phyloP scores from a whole-genome alignment of 495 filamentous ascomycete genomes.

The Collariella sp. region DNA sequence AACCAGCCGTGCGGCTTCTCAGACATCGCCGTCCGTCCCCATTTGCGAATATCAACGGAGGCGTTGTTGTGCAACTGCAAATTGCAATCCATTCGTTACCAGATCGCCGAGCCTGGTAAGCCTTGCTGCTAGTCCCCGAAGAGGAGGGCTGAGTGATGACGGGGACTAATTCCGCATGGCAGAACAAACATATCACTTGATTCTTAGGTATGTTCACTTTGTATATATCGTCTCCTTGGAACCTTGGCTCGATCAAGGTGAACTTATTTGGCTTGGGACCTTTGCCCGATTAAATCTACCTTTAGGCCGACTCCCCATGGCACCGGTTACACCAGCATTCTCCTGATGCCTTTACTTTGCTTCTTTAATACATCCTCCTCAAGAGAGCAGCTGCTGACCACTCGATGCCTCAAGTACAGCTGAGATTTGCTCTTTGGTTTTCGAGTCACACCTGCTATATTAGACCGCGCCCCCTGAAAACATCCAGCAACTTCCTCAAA shows the following conservation, averaged over 20 bases:
- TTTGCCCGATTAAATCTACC: not conserved
- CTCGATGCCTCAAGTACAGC: not conserved
- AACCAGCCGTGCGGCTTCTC: conserved; percentile 18
- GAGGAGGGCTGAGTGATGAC: not conserved
- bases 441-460: not conserved
- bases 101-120: conserved; percentile 5
- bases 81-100: conserved; percentile 11
- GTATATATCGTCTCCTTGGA: not conserved
- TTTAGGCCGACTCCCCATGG: not conserved
- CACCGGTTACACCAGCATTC: not conserved
- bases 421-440: not conserved
- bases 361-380: not conserved
- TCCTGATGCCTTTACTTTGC: not conserved
- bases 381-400: not conserved
- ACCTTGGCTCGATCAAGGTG: not conserved
- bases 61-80: conserved; percentile 6
- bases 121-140: not conserved
- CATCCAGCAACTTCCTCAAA: conserved; percentile 8
- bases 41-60: not conserved
- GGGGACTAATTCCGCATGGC: not conserved
- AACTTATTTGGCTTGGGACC: not conserved
- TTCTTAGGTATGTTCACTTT: not conserved
- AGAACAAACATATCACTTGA: not conserved
- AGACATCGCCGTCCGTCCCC: conserved; percentile 1
- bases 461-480: not conserved